Evolutionary conservation across 78 protist species (phyloP), one percentile per base, ranked within the genome.

Genomic region (Planoprotostelium fungivorum): DNA sequence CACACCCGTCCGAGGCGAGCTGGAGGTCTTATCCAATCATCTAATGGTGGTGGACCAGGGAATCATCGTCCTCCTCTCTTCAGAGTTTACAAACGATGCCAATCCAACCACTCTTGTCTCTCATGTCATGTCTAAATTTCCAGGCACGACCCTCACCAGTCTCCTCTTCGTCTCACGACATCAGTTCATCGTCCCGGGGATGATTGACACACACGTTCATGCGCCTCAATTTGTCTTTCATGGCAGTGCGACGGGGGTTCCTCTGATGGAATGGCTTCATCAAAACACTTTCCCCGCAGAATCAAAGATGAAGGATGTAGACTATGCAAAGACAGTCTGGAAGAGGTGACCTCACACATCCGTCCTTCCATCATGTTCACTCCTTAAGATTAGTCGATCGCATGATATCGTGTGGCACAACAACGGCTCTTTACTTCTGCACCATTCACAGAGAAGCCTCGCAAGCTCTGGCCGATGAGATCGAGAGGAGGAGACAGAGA

Each of bases 241-340:
- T 0, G 96, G 96, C 29, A 51, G 73, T 16, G 96, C 91, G 36
- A 0, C 1, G 10, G 96, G 83, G 35, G 34, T 51, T 1, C 90
- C 86, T 1, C 88, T 95, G 35, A 29, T 93, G 29, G 94, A 93
- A 0, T 95, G 96, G 96, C 86, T 95, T n/a, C 31, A 95, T 37
- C 86, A 16, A 29, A 94, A 94, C 95, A 93, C 95, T 0, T 95
- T 88, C 83, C 96, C 96, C 0, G 25, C 85, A 1, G 96, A 95
- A 38, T 0, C 94, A 0, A 25, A 29, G 0, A 94, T 87, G 35
- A 0, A 37, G 34, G 88, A 89, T 73, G 9, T 5, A 25, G 86
- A 63, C 10, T 73, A 10, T 16, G 96, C 96, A 35, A 28, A 0
- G 34, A n/a, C 0, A 0, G 38, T 94, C 34, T 90, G 84, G 36